These are phyloP conservation scores for Leptomonas seymouri DNA, from an alignment of 208 protist genomes.

Conservation along the genomic window DNA sequence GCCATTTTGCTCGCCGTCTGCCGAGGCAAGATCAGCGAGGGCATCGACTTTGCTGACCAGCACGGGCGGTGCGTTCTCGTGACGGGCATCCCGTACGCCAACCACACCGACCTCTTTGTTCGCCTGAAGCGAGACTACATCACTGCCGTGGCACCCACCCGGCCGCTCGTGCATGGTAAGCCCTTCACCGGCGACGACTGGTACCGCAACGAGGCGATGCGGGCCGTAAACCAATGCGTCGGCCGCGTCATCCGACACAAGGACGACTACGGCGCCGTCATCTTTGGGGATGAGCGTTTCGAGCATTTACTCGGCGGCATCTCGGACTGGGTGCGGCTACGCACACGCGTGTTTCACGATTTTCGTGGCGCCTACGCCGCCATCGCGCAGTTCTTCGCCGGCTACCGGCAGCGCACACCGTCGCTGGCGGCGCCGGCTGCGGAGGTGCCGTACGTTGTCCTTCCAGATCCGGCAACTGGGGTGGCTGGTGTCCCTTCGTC, in stretches of 20 bases:
- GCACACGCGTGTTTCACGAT: constrained; percentile 45
- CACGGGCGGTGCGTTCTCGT: constrained; percentile 96
- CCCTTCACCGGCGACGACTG: constrained; percentile 93
- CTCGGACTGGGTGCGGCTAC: constrained; percentile 67
- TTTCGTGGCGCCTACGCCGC: constrained; percentile 73
- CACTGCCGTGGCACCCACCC: constrained; percentile 55
- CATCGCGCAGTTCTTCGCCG: constrained; percentile 71
- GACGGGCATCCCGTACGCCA: constrained; percentile 94
- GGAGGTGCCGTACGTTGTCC: constrained; percentile 28
- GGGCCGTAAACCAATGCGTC: constrained; percentile 98
- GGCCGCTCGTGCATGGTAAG: constrained; percentile 69
- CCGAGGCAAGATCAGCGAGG: constrained; percentile 97
- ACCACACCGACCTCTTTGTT: constrained; percentile 89
- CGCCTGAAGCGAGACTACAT: constrained; percentile 84
- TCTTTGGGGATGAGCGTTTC: constrained; percentile 97
- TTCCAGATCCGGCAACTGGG: background rate
- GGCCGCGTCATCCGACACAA: constrained; percentile 97
- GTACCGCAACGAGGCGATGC: constrained; percentile 95
- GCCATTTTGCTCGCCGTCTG: constrained; percentile 97
- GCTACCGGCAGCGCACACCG: constrained; percentile 13
- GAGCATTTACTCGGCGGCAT: constrained; percentile 36
- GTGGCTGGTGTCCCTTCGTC: constrained; percentile 24
- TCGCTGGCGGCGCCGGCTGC: constrained; percentile 21
- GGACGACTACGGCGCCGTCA: constrained; percentile 95
- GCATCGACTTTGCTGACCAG: constrained; percentile 96